These are phyloP conservation scores for Fonsecaea erecta DNA, from an alignment of 2,329 filamentous ascomycete species.

Conservation along the genomic window DNA sequence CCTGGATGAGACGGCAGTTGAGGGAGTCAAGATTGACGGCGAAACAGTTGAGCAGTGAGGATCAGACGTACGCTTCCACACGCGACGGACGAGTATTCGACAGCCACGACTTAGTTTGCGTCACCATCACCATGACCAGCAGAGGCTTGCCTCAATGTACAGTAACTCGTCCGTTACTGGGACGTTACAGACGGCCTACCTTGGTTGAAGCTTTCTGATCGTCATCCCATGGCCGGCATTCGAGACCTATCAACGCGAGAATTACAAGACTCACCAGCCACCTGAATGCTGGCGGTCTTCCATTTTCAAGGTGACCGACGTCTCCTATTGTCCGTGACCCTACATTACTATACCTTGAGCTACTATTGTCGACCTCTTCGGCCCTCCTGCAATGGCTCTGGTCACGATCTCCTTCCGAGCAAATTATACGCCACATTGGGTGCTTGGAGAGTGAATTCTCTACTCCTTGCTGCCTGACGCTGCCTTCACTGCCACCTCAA, in stretches of 20 bases:
- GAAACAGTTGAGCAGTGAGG: conserved; percentile 33
- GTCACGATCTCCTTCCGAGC: background rate
- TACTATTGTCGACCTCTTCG: background rate
- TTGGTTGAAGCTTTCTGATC: background rate
- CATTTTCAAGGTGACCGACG: background rate
- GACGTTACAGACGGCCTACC: background rate
- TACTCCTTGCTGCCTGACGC: too few relatives aligned
- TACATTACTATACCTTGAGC: background rate
- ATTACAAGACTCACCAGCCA: background rate
- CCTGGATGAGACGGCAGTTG: conserved; percentile 34
- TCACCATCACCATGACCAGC: background rate
- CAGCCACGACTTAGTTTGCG: background rate
- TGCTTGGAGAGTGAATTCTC: too few relatives aligned
- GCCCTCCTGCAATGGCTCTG: background rate
- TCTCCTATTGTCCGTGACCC: background rate
- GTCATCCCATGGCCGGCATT: background rate
- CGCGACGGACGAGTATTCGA: background rate
- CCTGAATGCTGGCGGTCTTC: background rate
- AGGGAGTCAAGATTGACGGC: conserved; percentile 21
- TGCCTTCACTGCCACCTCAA: too few relatives aligned
- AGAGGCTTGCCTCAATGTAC: background rate
- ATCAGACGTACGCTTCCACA: background rate
- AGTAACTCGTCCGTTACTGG: background rate
- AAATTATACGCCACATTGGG: too few relatives aligned
- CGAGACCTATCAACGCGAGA: background rate